These are phyloP conservation scores for Cenococcum geophilum DNA, from an alignment of 495 filamentous ascomycete species.

Conservation along the genomic window DNA sequence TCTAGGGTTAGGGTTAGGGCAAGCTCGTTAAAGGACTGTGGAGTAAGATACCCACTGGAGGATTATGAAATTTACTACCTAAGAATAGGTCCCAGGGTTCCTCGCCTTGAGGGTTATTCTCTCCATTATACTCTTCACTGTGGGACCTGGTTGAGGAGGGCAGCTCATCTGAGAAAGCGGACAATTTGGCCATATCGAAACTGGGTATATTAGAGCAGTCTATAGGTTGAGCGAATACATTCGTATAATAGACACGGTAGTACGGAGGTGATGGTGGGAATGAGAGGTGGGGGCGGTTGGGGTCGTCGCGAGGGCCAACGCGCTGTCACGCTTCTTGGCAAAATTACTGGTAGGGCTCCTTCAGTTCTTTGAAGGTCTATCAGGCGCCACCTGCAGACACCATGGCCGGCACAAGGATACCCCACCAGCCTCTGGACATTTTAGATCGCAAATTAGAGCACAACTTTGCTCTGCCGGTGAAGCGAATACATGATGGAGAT, in stretches of 20 bases:
- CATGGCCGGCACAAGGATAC: slow-evolving; percentile 13
- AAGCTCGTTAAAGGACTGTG: too few species aligned
- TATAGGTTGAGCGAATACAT: too few species aligned
- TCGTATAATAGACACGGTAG: too few species aligned
- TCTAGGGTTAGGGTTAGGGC: too few species aligned
- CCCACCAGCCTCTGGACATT: slow-evolving; percentile 18
- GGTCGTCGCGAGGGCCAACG: neutral
- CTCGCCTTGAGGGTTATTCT: neutral
- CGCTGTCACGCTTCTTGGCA: slow-evolving; percentile 6
- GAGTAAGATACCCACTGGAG: too few species aligned
- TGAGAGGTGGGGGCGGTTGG: neutral
- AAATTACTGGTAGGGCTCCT: neutral
- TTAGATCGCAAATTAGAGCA: slow-evolving; percentile 33
- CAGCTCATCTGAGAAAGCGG: neutral
- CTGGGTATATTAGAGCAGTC: too few species aligned
- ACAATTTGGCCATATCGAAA: neutral
- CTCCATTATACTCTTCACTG: neutral
- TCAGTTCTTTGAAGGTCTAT: neutral
- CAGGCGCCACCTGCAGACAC: neutral
- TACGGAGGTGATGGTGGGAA: neutral
- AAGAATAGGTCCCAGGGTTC: neutral
- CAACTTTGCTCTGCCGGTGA: slow-evolving; percentile 52
- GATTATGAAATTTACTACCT: too few species aligned
- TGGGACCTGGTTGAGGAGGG: neutral
- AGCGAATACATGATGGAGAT: slow-evolving; percentile 72